Evolutionary conservation across 1,139 yeast species (phyloP).

Genomic region (Debaryomyces robertsiae): DNA sequence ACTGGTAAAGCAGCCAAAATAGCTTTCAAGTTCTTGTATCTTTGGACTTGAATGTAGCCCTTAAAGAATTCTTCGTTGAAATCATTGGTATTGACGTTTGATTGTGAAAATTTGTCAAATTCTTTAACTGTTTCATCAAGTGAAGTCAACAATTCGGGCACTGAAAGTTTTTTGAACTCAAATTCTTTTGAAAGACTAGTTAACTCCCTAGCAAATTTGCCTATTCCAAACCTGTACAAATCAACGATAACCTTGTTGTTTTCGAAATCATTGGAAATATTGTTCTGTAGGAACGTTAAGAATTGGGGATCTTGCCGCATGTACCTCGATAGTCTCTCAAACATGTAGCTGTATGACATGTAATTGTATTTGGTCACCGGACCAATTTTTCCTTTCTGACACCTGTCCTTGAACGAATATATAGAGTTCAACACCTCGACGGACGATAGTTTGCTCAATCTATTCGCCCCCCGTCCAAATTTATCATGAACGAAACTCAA

Average conservation of each 20-base stretch:
- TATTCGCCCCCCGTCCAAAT: slow-evolving; percentile 24
- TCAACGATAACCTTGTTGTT: slow-evolving; percentile 15
- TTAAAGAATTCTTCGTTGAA: slow-evolving; percentile 23
- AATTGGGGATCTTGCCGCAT: slow-evolving; percentile 17
- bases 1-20: slow-evolving; percentile 23
- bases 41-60: slow-evolving; percentile 28
- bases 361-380: slow-evolving; percentile 21
- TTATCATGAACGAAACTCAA: slow-evolving; percentile 26
- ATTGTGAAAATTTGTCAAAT: slow-evolving; percentile 22
- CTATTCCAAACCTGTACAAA: slow-evolving; percentile 27
- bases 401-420: slow-evolving; percentile 31
- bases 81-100: slow-evolving; percentile 14
- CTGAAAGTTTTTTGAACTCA: slow-evolving; percentile 20
- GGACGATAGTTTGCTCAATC: slow-evolving; percentile 30
- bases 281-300: slow-evolving; percentile 14
- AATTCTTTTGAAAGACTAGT: slow-evolving; percentile 25
- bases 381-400: slow-evolving; percentile 24
- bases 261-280: slow-evolving; percentile 13
- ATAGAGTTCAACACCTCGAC: slow-evolving; percentile 32
- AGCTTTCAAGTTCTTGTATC: slow-evolving; percentile 27
- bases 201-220: slow-evolving; percentile 30
- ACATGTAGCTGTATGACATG: slow-evolving; percentile 28
- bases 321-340: slow-evolving; percentile 20
- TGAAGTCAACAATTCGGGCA: slow-evolving; percentile 20
- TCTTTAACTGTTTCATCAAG: slow-evolving; percentile 25